Conservation (phyloP, 805 yeast genomes). For the Naumovozyma dairenensis region DNA sequence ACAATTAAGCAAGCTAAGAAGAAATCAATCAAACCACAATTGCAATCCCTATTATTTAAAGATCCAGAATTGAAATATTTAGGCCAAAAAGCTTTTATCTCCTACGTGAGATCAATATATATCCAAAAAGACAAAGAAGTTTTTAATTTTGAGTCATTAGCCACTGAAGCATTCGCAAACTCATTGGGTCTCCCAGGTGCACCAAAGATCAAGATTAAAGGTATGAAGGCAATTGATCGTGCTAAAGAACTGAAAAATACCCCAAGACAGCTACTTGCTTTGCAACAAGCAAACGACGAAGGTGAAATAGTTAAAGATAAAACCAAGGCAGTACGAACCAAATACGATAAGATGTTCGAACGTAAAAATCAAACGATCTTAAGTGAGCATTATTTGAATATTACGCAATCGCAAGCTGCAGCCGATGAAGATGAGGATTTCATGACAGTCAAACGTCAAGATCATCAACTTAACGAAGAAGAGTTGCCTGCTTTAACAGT, state of each 20-base stretch:
- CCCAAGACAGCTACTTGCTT: slow-evolving; percentile 55
- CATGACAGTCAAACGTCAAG: slow-evolving; percentile 66
- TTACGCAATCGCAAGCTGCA: slow-evolving; percentile 42
- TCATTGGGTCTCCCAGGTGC: slow-evolving; percentile 94
- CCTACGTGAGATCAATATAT: slow-evolving; percentile 77
- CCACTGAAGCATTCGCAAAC: slow-evolving; percentile 75
- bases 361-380: slow-evolving; percentile 87
- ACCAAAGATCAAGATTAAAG: slow-evolving; percentile 75
- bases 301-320: slow-evolving; percentile 43
- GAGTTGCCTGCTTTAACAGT: slow-evolving; percentile 51
- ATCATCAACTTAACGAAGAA: slow-evolving; percentile 58
- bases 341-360: slow-evolving; percentile 91
- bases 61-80: slow-evolving; percentile 86
- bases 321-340: slow-evolving; percentile 52
- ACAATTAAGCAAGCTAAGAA: slow-evolving; percentile 64
- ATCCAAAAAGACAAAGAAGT: slow-evolving; percentile 82
- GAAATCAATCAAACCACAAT: slow-evolving; percentile 66
- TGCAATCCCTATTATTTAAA: slow-evolving; percentile 84
- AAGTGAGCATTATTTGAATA: slow-evolving; percentile 75
- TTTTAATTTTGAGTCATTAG: slow-evolving; percentile 66
- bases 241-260: slow-evolving; percentile 71
- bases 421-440: slow-evolving; percentile 57
- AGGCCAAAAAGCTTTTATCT: slow-evolving; percentile 92
- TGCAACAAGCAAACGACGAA: slow-evolving; percentile 50
- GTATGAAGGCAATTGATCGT: slow-evolving; percentile 33